Conservation (phyloP, 2,329 filamentous ascomycete species). For the Arthrinium puccinioides region DNA sequence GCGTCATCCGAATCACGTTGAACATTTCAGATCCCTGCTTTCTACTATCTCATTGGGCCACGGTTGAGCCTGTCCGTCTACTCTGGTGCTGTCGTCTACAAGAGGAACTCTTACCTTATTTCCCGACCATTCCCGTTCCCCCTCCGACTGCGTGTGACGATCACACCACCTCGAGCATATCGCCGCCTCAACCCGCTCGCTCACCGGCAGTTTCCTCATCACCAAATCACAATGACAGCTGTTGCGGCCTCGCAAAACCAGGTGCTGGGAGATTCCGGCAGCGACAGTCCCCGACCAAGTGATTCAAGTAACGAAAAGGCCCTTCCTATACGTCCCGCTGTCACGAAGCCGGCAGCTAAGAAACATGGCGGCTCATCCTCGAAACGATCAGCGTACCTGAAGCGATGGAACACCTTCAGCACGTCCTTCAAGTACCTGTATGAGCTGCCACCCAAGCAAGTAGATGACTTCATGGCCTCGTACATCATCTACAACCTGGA, state of each 20-base stretch:
- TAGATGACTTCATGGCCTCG: constrained; percentile 48
- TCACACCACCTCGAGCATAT: no score
- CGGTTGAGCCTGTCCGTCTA: no score
- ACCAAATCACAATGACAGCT: background rate
- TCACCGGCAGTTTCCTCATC: no score
- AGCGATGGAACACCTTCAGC: constrained; percentile 42
- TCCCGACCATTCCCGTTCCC: no score
- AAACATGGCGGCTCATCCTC: constrained; percentile 11
- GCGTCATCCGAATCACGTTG: no score
- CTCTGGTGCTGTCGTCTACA: no score
- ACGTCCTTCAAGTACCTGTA: constrained; percentile 41
- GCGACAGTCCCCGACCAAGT: constrained; percentile 6
- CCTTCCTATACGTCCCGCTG: constrained; percentile 3
- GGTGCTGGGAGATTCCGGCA: no score
- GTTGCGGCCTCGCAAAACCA: background rate
- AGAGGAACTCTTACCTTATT: no score
- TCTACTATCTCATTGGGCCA: no score
- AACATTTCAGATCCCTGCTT: no score
- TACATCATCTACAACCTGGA: constrained; percentile 50
- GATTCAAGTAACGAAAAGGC: constrained; percentile 7
- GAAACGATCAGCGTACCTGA: constrained; percentile 37
- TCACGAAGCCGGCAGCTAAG: constrained; percentile 8
- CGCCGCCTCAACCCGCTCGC: no score
- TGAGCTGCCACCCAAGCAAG: constrained; percentile 39
- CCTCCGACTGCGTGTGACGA: no score